Evolutionary conservation across 2,329 filamentous ascomycete species (phyloP).

Genomic region (Cytospora mali): DNA sequence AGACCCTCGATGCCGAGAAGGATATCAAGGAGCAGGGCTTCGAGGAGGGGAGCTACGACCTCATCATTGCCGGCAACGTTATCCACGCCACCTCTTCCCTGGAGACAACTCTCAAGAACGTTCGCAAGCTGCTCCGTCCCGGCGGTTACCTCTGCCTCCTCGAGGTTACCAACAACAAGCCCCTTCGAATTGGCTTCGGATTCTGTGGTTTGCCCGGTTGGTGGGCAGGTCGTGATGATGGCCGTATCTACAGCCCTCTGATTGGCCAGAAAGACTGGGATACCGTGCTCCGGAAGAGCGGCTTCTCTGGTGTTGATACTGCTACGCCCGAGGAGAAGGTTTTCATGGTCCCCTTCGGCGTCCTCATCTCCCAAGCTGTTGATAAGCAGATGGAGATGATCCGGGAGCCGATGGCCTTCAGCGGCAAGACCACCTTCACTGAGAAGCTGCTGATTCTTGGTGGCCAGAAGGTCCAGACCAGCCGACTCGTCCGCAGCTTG

Average conservation of each 20-base stretch:
- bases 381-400: constrained; percentile 19
- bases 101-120: constrained; percentile 36
- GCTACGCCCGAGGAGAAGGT: constrained; percentile 3
- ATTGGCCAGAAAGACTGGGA: constrained; percentile 3
- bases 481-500: too few relatives aligned
- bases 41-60: constrained; percentile 35
- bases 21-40: constrained; percentile 38
- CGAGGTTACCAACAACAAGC: constrained; percentile 39
- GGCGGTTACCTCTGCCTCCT: constrained; percentile 49
- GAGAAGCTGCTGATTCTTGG: constrained; percentile 33
- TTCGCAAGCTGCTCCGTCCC: constrained; percentile 44
- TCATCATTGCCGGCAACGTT: constrained; percentile 44
- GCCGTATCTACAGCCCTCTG: neutral
- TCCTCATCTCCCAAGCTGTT: constrained; percentile 15
- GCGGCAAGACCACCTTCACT: constrained; percentile 7
- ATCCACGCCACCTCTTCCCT: constrained; percentile 42
- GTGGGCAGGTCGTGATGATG: constrained; percentile 20
- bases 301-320: constrained; percentile 18
- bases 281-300: neutral
- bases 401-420: constrained; percentile 6
- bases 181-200: constrained; percentile 25
- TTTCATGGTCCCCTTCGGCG: constrained; percentile 9
- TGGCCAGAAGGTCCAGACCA: neutral
- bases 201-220: constrained; percentile 30
- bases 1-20: constrained; percentile 36